Conservation (phyloP, 495 filamentous ascomycete genomes). For the Cenococcum geophilum region DNA sequence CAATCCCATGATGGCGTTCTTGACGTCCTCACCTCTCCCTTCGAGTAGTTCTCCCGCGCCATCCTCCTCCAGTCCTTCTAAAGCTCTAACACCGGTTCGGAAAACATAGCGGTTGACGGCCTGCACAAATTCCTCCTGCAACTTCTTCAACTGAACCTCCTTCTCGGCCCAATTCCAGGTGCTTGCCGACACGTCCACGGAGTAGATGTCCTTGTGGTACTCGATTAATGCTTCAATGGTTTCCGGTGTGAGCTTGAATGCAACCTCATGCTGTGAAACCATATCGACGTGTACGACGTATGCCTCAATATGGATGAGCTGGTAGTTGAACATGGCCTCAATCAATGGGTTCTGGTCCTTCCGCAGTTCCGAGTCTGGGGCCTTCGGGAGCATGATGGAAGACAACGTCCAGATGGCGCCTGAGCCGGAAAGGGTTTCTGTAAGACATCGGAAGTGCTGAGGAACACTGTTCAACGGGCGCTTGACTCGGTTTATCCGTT, state of each 20-base stretch:
- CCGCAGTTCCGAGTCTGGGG: constrained; percentile 78
- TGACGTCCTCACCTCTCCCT: constrained; percentile 90
- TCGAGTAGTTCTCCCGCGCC: constrained; percentile 88
- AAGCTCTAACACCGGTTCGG: constrained; percentile 76
- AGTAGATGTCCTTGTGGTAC: constrained; percentile 96
- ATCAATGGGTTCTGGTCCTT: constrained; percentile 82
- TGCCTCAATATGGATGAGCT: constrained; percentile 90
- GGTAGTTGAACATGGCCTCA: constrained; percentile 88
- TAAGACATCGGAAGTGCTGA: constrained; percentile 94
- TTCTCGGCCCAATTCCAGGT: constrained; percentile 98
- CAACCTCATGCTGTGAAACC: constrained; percentile 95
- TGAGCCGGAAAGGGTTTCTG: constrained; percentile 84
- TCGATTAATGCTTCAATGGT: constrained; percentile 92
- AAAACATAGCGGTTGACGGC: constrained; percentile 97
- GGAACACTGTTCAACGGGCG: constrained; percentile 95
- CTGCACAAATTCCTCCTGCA: constrained; percentile 96
- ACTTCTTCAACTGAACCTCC: constrained; percentile 89
- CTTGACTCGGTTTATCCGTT: constrained; percentile 96
- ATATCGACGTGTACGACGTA: constrained; percentile 99
- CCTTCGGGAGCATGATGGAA: constrained; percentile 88
- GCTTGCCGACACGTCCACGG: constrained; percentile 77
- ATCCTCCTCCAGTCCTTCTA: constrained; percentile 96
- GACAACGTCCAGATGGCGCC: constrained; percentile 95
- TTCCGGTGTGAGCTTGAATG: constrained; percentile 96
- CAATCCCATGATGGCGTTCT: constrained; percentile 74